Evolutionary conservation across 306 rosid genomes (phyloP).

Genomic region (Pyrus communis): DNA sequence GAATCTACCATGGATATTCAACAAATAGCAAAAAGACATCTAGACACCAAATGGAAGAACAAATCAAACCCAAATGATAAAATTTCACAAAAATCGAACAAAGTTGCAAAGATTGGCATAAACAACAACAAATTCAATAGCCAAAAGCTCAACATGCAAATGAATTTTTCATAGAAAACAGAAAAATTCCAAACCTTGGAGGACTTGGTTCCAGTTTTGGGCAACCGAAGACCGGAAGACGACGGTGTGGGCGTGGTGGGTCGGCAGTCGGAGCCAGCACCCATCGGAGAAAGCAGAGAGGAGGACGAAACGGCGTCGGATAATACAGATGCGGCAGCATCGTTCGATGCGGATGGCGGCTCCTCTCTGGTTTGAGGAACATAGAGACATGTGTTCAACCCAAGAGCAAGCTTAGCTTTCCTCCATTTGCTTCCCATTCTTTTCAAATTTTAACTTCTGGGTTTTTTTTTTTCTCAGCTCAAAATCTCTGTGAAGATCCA

Average conservation of each 20-base stretch:
- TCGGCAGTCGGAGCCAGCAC: constrained; percentile 24
- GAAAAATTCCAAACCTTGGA: constrained; percentile 55
- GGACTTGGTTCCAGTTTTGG: constrained; percentile 49
- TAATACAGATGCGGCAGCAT: constrained; percentile 7
- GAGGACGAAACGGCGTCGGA: constrained; percentile 35
- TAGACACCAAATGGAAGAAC: neutral
- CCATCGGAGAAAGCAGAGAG: constrained; percentile 18
- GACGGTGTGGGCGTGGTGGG: constrained; percentile 54
- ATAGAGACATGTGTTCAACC: constrained; percentile 43
- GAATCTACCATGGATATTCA: constrained; percentile 45
- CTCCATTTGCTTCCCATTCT: constrained; percentile 79
- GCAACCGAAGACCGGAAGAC: constrained; percentile 43
- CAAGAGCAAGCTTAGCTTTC: constrained; percentile 71
- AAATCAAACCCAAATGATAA: neutral
- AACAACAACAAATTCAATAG: neutral
- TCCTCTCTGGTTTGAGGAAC: constrained; percentile 44
- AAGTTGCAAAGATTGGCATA: neutral
- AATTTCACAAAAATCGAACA: neutral
- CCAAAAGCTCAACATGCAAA: constrained; percentile 3
- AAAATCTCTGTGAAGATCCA: neutral
- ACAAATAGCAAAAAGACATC: neutral
- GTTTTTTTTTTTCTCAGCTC: neutral
- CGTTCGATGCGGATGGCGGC: constrained; percentile 21
- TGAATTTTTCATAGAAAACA: neutral
- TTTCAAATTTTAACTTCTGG: neutral